These are phyloP conservation scores for Clitopilus hobsonii DNA, from an alignment of 768 basidiomycete species.

Conservation along the genomic window DNA sequence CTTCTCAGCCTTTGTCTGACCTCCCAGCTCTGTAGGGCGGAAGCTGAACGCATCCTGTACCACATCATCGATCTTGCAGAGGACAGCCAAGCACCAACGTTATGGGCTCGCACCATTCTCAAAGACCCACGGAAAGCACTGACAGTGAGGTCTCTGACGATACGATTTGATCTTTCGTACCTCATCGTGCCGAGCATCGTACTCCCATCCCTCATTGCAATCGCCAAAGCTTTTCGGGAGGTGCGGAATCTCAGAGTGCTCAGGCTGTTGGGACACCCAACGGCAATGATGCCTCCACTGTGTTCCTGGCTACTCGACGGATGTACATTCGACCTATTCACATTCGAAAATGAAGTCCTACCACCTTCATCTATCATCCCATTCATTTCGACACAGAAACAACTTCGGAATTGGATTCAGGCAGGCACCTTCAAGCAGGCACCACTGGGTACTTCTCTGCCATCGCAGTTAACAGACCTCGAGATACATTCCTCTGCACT, in stretches of 20 bases:
- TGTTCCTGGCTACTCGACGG: conserved; percentile 16
- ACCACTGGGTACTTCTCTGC: conserved; percentile 5
- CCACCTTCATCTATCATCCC: conserved; percentile 13
- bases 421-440: conserved; percentile 5
- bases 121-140: conserved; percentile 7
- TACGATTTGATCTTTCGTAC: conserved; percentile 14
- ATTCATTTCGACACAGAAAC: conserved; percentile 10
- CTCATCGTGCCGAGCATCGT: conserved; percentile 15
- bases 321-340: conserved; percentile 10
- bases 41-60: conserved; percentile 16
- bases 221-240: conserved; percentile 11
- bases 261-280: conserved; percentile 13
- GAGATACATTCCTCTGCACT: conserved; percentile 11
- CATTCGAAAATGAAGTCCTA: conserved; percentile 14
- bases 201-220: conserved; percentile 9
- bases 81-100: conserved; percentile 9
- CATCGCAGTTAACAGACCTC: conserved; percentile 11
- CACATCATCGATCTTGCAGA: conserved; percentile 11
- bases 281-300: conserved; percentile 17
- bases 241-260: conserved; percentile 12
- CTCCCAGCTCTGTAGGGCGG: conserved; percentile 11
- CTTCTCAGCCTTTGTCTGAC: conserved; percentile 12
- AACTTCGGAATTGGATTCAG: conserved; percentile 14
- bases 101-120: conserved; percentile 15
- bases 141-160: conserved; percentile 11